phyloP scores from a whole-genome alignment of 345 rosid genomes.

The Ailanthus altissimus region DNA sequence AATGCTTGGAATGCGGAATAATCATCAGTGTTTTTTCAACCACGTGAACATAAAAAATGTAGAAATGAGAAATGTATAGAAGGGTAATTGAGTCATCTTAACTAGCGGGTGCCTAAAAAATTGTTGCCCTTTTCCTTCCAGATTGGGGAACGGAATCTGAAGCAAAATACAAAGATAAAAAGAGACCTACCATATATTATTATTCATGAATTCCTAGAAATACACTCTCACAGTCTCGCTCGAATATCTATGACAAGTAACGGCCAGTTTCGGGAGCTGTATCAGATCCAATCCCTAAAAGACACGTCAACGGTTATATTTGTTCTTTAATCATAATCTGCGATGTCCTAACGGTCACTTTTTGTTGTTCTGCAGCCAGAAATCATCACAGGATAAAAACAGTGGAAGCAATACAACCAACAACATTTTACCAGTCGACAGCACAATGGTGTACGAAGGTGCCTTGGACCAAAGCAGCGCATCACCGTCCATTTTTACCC shows the following conservation, averaged over 20 bases:
- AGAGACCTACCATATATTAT: too few relatives aligned
- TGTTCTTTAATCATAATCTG: background rate
- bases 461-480: slow-evolving; percentile 47
- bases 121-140: too few relatives aligned
- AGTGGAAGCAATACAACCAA: slow-evolving; percentile 19
- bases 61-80: too few relatives aligned
- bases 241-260: slow-evolving; percentile 3
- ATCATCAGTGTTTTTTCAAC: too few relatives aligned
- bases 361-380: slow-evolving; percentile 52
- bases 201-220: slow-evolving; percentile 19
- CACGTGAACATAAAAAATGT: too few relatives aligned
- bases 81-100: background rate
- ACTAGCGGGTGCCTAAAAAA: too few relatives aligned
- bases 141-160: background rate
- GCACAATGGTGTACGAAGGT: slow-evolving; percentile 76
- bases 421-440: slow-evolving; percentile 27
- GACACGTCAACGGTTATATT: slow-evolving; percentile 19
- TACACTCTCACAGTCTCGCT: background rate
- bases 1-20: background rate
- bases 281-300: background rate
- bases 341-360: slow-evolving; percentile 30
- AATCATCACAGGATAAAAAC: slow-evolving; percentile 48
- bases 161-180: too few relatives aligned
- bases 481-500: slow-evolving; percentile 36
- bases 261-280: slow-evolving; percentile 10